Conservation (phyloP, 2,329 filamentous ascomycete genomes). For the Botrytis paeoniae region DNA sequence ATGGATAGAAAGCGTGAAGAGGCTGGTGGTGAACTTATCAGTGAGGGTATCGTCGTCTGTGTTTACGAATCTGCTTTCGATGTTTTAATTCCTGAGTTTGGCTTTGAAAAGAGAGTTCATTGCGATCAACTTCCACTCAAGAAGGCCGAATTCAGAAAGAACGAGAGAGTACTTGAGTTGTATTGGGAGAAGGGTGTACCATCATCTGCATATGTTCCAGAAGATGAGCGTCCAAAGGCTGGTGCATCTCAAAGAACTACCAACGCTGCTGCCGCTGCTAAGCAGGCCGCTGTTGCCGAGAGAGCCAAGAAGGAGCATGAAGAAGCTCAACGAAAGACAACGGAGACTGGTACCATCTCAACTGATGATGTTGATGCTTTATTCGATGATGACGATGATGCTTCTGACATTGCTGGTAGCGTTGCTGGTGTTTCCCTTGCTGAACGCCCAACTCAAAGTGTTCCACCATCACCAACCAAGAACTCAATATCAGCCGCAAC, state of each 20-base stretch:
- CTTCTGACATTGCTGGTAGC: slow-evolving; percentile 83
- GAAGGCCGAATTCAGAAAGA: slow-evolving; percentile 99
- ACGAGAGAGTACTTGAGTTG: slow-evolving; percentile 87
- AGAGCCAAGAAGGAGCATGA: slow-evolving; percentile 81
- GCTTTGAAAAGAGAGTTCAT: slow-evolving; percentile 98
- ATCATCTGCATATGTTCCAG: slow-evolving; percentile 91
- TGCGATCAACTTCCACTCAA: slow-evolving; percentile 96
- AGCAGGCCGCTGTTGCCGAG: slow-evolving; percentile 78
- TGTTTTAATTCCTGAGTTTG: slow-evolving; percentile 95
- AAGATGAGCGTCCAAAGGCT: slow-evolving; percentile 91
- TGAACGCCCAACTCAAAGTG: slow-evolving; percentile 91
- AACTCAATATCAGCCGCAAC: slow-evolving; percentile 64
- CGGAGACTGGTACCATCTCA: slow-evolving; percentile 90
- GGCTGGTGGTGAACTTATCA: slow-evolving; percentile 85
- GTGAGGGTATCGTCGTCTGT: slow-evolving; percentile 91
- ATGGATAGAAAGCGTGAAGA: slow-evolving; percentile 93
- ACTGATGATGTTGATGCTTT: slow-evolving; percentile 92
- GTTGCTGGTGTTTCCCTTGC: slow-evolving; percentile 86
- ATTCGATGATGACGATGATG: slow-evolving; percentile 83
- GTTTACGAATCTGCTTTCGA: slow-evolving; percentile 99
- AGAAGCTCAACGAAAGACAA: slow-evolving; percentile 87
- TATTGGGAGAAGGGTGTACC: slow-evolving; percentile 99
- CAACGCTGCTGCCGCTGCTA: slow-evolving; percentile 72
- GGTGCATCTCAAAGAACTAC: slow-evolving; percentile 69
- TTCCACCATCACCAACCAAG: slow-evolving; percentile 84